Base-by-base conservation (phyloP, 2,329 filamentous ascomycete genomes). In the Lachnellula subtilissima region DNA sequence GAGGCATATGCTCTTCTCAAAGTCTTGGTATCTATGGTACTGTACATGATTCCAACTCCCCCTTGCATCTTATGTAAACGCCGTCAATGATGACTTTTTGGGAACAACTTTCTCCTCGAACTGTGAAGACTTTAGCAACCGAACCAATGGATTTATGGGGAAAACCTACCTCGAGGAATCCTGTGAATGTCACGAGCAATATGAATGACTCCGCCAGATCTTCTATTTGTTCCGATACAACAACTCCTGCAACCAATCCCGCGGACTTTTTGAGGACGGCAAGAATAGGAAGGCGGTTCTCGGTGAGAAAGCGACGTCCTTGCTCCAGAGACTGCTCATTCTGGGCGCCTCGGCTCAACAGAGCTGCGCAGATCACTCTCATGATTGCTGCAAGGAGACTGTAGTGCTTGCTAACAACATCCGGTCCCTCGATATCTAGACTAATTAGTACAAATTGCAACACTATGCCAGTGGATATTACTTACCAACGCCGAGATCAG, bases 241-340 rank as follows among this genome's bases (percentile, higher is more conserved):
- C 69, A 4, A 72, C 70, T 36, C 73, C 70, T 40, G 74, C 73
- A 17, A 88, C 88, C 55, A 96, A 88, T 48, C 89, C 89, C 0
- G 89, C 89, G 64, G 89, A 89, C 63, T 91, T 81, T 76, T 99
- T 99, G 67, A 99, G 89, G 19, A 96, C 86, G 47, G 91, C 88
- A 61, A 94, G 84, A 65, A 97, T 89, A 55, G 92, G 84, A 71
- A 87, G 84, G 59, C 93, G 81, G 71, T 96, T 91, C 61, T 94
- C 88, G 5, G 82, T 80, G 57, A 99, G 76, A 73, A 99, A 99
- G 37, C 79, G 79, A 54, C 88, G 83, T 0, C 87, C 91, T 69
- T 92, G 89, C 42, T 86, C 80, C 42, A 92, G 72, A 1, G 82
- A 83, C 57, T 84, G 79, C 54, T 85, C 82, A 70, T 96, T 96